phyloP scores from a whole-genome alignment of 2,329 filamentous ascomycete genomes.

The Epichloe gansuensis region DNA sequence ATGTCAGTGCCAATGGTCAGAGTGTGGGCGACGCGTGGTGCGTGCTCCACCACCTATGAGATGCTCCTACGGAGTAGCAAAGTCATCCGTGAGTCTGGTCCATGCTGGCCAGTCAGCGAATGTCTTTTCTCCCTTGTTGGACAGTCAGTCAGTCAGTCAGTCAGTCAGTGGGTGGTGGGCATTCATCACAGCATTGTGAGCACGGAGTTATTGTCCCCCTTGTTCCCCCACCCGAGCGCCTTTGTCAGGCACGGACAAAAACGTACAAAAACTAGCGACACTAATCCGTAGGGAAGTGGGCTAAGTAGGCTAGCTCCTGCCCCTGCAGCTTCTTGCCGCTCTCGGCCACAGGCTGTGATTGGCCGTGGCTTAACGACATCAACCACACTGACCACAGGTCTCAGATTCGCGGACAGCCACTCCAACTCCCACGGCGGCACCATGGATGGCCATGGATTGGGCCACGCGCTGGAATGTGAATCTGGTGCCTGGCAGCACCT shows the following conservation, averaged over 20 bases:
- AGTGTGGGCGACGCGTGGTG: not conserved
- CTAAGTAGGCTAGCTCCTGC: not conserved
- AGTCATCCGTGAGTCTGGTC: too few relatives aligned
- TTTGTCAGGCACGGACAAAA: slow-evolving; percentile 4
- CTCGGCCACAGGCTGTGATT: slow-evolving; percentile 5
- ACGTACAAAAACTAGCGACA: not conserved
- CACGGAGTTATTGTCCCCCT: not conserved
- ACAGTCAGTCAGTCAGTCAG: too few relatives aligned
- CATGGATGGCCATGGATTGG: not conserved
- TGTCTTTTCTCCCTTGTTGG: too few relatives aligned
- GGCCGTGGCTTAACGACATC: not conserved
- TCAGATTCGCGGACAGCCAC: slow-evolving; percentile 2
- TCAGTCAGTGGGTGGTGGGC: too few relatives aligned
- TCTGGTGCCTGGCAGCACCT: too few relatives aligned
- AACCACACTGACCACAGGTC: not conserved
- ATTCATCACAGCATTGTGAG: too few relatives aligned
- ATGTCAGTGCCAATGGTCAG: slow-evolving; percentile 1
- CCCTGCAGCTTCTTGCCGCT: not conserved
- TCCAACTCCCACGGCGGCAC: too few relatives aligned
- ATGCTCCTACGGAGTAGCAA: too few relatives aligned
- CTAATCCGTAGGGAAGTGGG: too few relatives aligned
- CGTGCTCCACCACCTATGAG: not conserved
- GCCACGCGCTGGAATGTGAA: slow-evolving; percentile 2
- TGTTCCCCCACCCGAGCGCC: not conserved
- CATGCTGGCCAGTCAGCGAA: too few relatives aligned